These are phyloP conservation scores for Hyphopichia burtonii DNA, from an alignment of 1,139 yeast genomes.

Conservation along the genomic window DNA sequence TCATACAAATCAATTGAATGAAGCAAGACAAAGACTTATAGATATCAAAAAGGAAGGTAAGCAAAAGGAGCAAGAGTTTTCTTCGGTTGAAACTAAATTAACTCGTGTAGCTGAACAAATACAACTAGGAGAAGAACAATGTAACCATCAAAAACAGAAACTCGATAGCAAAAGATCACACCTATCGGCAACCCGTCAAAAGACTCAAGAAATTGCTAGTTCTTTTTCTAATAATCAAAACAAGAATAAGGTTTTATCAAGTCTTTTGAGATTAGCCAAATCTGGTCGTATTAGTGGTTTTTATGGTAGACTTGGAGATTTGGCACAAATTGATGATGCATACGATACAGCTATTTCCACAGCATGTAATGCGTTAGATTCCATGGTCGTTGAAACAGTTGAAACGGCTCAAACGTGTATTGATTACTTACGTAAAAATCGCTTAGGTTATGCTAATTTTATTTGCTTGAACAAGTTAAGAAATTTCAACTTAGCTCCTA, in stretches of 20 bases:
- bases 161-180: conserved; percentile 54
- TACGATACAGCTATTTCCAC: conserved; percentile 95
- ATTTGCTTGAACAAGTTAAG: conserved; percentile 76
- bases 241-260: conserved; percentile 70
- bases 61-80: conserved; percentile 47
- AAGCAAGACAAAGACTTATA: conserved; percentile 46
- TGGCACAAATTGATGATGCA: conserved; percentile 82
- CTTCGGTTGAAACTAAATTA: conserved; percentile 43
- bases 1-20: conserved; percentile 45
- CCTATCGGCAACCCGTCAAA: conserved; percentile 57
- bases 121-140: conserved; percentile 57
- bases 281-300: conserved; percentile 87
- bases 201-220: conserved; percentile 62
- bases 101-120: conserved; percentile 54
- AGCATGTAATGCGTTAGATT: conserved; percentile 88
- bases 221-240: conserved; percentile 59
- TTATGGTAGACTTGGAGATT: conserved; percentile 85
- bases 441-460: conserved; percentile 87
- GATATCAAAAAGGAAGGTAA: conserved; percentile 54
- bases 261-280: conserved; percentile 66
- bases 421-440: conserved; percentile 78
- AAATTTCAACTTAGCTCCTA: conserved; percentile 55
- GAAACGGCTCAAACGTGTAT: conserved; percentile 93
- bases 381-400: conserved; percentile 91
- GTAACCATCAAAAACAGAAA: conserved; percentile 45